Evolutionary conservation across 2,329 filamentous ascomycete species (phyloP), one percentile per base, ranked within the genome.

Genomic region (Phaeosphaeria sp.): DNA sequence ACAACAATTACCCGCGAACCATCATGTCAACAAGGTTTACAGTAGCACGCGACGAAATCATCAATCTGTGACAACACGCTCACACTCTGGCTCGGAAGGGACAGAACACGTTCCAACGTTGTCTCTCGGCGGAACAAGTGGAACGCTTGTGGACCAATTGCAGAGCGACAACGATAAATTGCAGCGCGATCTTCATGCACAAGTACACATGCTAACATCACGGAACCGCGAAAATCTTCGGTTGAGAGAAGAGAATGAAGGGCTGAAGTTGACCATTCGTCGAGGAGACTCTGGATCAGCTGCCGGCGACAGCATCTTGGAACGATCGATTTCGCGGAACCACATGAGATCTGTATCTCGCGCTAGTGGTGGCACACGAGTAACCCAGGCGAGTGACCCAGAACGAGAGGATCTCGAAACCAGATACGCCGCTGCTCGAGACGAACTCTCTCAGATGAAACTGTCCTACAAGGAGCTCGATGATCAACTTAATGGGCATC

Each of bases 161-260:
- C 89, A 91, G 51, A 92, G 94, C 72, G 94, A 98, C 72, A 98
- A 97, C 69, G 92, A 92, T 2, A 94, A 97, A 74, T 79, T 99
- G 30, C 88, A 94, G 52, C 90, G 93, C 53, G 93, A 98, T 76
- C 91, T 98, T 27, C 92, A 93, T 60, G 95, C 95, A 2, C 95
- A 99, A 75, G 96, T 93, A 0, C 97, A 93, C 0, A 98, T 99
- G 92, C 85, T 99, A 33, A 97, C 94, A 1, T 98, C 95, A 36
- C 87, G 95, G 22, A 97, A 97, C 72, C 90, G 93, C 23, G 95
- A 99, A 74, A 96, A 97, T 73, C 93, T 98, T 74, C 88, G 93
- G 5, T 83, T 99, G 9, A 96, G 98, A 76, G 92, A 97, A 73
- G 94, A 99, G 75, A 98, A 98, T 62, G 95, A 99, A 78, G 93